These are phyloP conservation scores for Penicillium odoratum DNA, from an alignment of 495 filamentous ascomycete genomes.

Conservation along the genomic window DNA sequence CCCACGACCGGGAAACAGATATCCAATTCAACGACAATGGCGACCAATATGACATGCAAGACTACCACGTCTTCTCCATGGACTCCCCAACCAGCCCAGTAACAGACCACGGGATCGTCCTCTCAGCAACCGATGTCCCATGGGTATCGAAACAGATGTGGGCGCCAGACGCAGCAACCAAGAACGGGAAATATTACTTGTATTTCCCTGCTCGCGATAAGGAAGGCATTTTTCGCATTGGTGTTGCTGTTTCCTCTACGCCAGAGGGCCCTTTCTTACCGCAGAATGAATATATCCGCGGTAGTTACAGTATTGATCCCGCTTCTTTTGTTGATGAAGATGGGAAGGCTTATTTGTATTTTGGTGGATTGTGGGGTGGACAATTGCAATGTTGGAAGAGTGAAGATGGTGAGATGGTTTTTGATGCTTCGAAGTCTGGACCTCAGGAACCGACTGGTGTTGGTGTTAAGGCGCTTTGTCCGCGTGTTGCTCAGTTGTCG, in stretches of 20 bases:
- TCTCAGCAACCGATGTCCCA: conserved; percentile 38
- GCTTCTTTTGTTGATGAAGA: conserved; percentile 52
- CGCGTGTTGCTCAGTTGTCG: conserved; percentile 60
- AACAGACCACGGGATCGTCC: conserved; percentile 45
- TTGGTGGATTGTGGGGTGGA: conserved; percentile 67
- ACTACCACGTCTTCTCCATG: conserved; percentile 54
- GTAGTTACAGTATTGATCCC: conserved; percentile 51
- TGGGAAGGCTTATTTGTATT: conserved; percentile 51
- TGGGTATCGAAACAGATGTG: conserved; percentile 50
- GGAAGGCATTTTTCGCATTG: conserved; percentile 61
- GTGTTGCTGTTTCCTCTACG: conserved; percentile 42
- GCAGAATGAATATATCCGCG: conserved; percentile 35
- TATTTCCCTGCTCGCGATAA: conserved; percentile 51
- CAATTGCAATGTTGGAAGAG: conserved; percentile 59
- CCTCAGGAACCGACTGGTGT: conserved; percentile 56
- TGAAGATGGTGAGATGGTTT: conserved; percentile 27
- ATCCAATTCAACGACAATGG: conserved; percentile 72
- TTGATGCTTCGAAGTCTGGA: conserved; percentile 44
- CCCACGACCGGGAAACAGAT: conserved; percentile 43
- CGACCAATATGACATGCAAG: conserved; percentile 77
- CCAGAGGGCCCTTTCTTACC: conserved; percentile 50
- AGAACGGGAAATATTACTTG: conserved; percentile 51
- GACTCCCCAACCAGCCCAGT: conserved; percentile 36
- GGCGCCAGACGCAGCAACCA: conserved; percentile 48
- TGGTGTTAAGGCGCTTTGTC: conserved; percentile 48